Base-by-base conservation (phyloP, 1,284 basidiomycete genomes). In the Ustilago sp. region DNA sequence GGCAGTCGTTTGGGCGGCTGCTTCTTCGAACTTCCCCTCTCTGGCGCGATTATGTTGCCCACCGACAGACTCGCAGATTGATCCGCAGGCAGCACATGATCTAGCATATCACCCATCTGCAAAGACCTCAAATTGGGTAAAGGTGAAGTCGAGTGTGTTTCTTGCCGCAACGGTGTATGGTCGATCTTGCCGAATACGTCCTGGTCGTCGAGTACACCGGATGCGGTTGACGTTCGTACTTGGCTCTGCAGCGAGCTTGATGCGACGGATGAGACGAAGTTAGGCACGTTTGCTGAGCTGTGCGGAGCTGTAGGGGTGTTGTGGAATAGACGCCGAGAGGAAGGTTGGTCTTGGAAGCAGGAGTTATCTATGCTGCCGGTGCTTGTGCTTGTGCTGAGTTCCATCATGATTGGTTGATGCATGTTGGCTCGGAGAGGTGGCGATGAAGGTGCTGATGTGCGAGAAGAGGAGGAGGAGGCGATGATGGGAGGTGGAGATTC, bases 101-200 rank as follows among this genome's bases (percentile, higher is more conserved):
- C 68, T 2, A 75, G 64, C 68, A 75, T 61, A 43, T 70, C 73
- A 41, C 73, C 73, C 53, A 67, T 70, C 43, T 75, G 68, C 32
- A 75, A 31, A 9, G 73, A 75, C 6, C 68, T 47, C 17, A 68
- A 75, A 43, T 75, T 75, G 50, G 73, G 73, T 3, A 75, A 61
- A 0, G 73, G 73, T n/a, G 68, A 75, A 23, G 73, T 75, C 11
- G 73, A 75, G 45, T 75, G 61, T 19, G 67, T 70, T 19, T 75
- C 68, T 34, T 75, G 68, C 9, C 73, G 60, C 7, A 75, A 36
- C 9, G 73, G 73, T 0, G 73, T 75, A 17, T 75, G 73, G 38
- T 75, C 68, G 36, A 75, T 75, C 45, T 71, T 68, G 28, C 73
- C 73, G 39, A 75, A 75, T 0, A 75, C 73, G 51, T 75, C 73